Conservation (phyloP, 805 yeast species). For the Komagataella populi region DNA sequence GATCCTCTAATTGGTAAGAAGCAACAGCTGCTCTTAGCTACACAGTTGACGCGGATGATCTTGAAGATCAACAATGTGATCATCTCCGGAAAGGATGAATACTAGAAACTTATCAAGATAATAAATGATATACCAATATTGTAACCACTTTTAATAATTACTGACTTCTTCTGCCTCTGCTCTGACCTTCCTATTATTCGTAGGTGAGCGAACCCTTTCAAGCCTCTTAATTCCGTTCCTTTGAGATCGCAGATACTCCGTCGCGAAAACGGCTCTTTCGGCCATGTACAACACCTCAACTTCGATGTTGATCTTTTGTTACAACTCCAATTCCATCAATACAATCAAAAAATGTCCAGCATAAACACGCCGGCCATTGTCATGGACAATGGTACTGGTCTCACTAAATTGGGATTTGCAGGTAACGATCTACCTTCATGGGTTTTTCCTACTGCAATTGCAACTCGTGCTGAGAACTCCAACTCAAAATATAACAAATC, state of each 20-base stretch:
- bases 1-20: conserved; percentile 97
- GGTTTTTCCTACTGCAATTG: conserved; percentile 94
- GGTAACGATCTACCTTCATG: conserved; percentile 97
- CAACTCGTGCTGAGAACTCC: conserved; percentile 45
- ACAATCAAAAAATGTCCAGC: conserved; percentile 26
- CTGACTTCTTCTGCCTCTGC: too few species aligned
- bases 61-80: conserved; percentile 94
- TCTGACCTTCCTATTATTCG: too few species aligned
- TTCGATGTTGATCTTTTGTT: background rate
- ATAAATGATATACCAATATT: background rate
- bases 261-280: background rate
- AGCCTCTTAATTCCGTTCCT: background rate
- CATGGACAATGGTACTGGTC: conserved; percentile 97
- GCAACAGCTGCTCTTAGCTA: conserved; percentile 89
- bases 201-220: background rate
- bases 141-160: background rate
- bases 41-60: conserved; percentile 96
- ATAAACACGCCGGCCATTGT: conserved; percentile 85
- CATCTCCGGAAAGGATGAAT: conserved; percentile 24
- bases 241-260: background rate
- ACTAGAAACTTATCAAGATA: background rate
- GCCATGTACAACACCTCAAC: background rate
- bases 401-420: conserved; percentile 95
- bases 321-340: background rate
- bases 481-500: conserved; percentile 25